phyloP scores from a whole-genome alignment of 2,329 filamentous ascomycete genomes.

The Talaromyces sp. region DNA sequence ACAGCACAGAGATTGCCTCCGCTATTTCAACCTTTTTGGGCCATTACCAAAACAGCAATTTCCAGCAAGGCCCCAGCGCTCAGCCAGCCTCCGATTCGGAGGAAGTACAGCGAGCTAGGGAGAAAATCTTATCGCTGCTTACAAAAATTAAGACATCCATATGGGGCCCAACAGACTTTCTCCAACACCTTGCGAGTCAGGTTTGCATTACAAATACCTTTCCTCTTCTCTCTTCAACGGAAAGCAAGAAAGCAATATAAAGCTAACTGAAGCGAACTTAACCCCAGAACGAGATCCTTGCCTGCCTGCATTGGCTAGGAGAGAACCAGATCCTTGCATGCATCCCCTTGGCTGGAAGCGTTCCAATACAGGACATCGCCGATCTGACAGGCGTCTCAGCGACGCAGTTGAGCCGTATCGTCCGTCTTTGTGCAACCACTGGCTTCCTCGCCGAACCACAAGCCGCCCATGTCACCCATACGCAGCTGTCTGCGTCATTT shows the following conservation, averaged over 20 bases:
- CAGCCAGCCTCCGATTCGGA: neutral
- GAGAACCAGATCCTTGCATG: conserved; percentile 42
- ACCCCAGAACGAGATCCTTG: conserved; percentile 25
- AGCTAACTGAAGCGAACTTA: neutral
- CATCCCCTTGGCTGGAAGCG: conserved; percentile 35
- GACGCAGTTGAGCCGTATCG: conserved; percentile 29
- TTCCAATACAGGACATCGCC: conserved; percentile 37
- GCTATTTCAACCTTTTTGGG: neutral
- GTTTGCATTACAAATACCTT: neutral
- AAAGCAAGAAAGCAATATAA: neutral
- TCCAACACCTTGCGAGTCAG: conserved; percentile 18
- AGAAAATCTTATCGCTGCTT: neutral
- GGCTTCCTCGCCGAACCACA: conserved; percentile 34
- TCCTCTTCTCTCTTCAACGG: neutral
- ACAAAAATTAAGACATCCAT: conserved; percentile 19
- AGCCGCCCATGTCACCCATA: conserved; percentile 32
- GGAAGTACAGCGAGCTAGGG: neutral
- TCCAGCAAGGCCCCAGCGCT: neutral
- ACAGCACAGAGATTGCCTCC: neutral
- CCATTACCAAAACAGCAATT: neutral
- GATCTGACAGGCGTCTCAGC: conserved; percentile 37
- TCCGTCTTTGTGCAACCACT: conserved; percentile 27
- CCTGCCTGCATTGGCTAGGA: conserved; percentile 40
- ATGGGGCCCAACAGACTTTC: conserved; percentile 20
- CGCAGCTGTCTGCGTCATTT: conserved; percentile 33